Base-by-base conservation (phyloP, 192 early-diverging fungal genomes). In the Umbelopsis vinacea region DNA sequence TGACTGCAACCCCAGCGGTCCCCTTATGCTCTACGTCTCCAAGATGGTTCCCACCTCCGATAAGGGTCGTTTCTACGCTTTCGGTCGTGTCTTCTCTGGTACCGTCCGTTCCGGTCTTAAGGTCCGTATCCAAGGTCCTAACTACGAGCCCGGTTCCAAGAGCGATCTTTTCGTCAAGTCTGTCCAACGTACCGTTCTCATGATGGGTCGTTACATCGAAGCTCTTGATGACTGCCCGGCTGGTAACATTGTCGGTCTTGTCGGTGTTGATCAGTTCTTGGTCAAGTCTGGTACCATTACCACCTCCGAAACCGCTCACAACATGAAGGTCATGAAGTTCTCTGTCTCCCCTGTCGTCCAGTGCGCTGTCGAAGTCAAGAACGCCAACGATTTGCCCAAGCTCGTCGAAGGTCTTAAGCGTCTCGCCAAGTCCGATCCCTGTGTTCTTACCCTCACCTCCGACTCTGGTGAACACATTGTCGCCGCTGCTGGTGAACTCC, bases 321-420 rank as follows among this genome's bases (percentile, higher is more conserved):
- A 98, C 91, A 83, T 98, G 88, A 95, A 92, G 88, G 96, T 99
- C 87, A 98, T 99, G 97, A 97, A 97, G 89, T 99, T 98, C 93
- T 97, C 96, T 66, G 96, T 98, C 76, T 98, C 97, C 26, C 97
- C 97, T 76, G 96, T 98, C 89, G 96, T 99, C 69, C 89, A 90
- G 81, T 90, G 98, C 60, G 95, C 97, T 71, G 97, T 99, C 78
- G 96, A 97, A 68, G 89, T 90, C 86, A 97, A 96, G 92, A 97
- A 98, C 88, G 90, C 96, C 86, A 92, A 93, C 85, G 97, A 99
- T 85, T 89, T 99, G 79, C 97, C 97, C 81, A 99, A 99, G 93
- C 88, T 99, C 68, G 92, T 99, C 70, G 97, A 99, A 88, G 97
- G 97, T 90, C 93, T 99, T 46, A 99, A 99, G 90, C 96, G 97